Evolutionary conservation across 108 stramenopile genomes (phyloP).

Genomic region (Mayamaea pseudoterrestris): DNA sequence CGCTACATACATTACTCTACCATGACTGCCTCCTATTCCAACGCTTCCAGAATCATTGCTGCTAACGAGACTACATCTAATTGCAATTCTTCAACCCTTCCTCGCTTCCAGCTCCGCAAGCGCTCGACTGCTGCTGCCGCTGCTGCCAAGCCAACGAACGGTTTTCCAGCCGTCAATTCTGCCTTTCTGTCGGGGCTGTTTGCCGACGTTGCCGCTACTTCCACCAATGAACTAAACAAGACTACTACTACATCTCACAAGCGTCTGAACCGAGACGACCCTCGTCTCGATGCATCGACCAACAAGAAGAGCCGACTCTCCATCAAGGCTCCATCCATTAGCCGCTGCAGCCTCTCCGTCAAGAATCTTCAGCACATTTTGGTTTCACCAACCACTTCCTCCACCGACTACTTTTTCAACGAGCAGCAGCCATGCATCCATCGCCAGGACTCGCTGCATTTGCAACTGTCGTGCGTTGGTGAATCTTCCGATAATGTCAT

Average conservation of each 20-base stretch:
- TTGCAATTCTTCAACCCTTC: not conserved
- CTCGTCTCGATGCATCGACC: no score
- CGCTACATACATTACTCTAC: no score
- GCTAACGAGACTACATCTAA: not conserved
- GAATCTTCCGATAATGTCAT: conserved; percentile 1
- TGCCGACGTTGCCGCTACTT: conserved; percentile 30
- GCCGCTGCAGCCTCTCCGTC: conserved; percentile 4
- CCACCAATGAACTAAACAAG: not conserved
- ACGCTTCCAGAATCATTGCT: no score
- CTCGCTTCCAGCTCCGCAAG: conserved; percentile 27
- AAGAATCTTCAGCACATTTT: conserved; percentile 3
- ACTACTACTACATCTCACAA: not conserved
- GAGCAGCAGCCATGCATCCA: not conserved
- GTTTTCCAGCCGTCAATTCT: conserved; percentile 34
- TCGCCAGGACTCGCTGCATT: conserved; percentile 23
- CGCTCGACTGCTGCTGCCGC: no score
- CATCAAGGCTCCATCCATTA: conserved; percentile 4
- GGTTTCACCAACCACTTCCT: not conserved
- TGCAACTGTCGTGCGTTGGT: conserved; percentile 19
- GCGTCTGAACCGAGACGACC: no score
- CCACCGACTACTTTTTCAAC: not conserved
- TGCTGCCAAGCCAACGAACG: no score
- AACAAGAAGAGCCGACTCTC: no score
- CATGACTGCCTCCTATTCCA: no score
- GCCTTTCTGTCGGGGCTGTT: conserved; percentile 38